These are phyloP conservation scores for Bryoglossum gracile DNA, from an alignment of 495 filamentous ascomycete genomes.

Conservation along the genomic window DNA sequence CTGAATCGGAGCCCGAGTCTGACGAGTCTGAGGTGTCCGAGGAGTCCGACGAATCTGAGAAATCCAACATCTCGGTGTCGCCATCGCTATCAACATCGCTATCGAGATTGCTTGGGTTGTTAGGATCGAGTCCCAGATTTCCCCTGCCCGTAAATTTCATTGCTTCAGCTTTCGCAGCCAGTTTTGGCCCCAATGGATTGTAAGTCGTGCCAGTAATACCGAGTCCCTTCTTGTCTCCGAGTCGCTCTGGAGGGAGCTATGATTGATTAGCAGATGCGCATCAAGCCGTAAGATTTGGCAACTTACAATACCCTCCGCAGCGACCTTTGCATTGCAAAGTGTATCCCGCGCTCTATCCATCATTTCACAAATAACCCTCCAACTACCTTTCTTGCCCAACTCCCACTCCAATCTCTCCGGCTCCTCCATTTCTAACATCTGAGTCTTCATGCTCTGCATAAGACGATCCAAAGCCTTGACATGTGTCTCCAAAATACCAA, in stretches of 20 bases:
- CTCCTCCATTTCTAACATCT: slow-evolving; percentile 11
- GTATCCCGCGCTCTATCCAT: slow-evolving; percentile 17
- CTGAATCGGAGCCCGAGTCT: slow-evolving; percentile 2
- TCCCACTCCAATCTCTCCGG: slow-evolving; percentile 12
- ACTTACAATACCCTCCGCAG: slow-evolving; percentile 17
- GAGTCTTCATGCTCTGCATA: slow-evolving; percentile 10
- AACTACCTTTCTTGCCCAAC: slow-evolving; percentile 17
- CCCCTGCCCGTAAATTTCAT: slow-evolving; percentile 4
- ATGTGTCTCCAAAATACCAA: slow-evolving; percentile 16
- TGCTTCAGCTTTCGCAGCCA: slow-evolving; percentile 5
- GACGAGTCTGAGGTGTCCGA: not conserved
- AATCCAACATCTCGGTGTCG: not conserved
- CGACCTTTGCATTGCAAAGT: not conserved
- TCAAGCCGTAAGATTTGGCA: too few species aligned
- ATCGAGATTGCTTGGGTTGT: slow-evolving; percentile 1
- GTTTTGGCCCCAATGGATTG: slow-evolving; percentile 3
- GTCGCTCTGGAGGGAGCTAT: slow-evolving; percentile 4
- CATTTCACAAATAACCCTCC: slow-evolving; percentile 12
- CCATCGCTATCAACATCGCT: slow-evolving; percentile 1
- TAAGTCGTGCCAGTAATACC: slow-evolving; percentile 10
- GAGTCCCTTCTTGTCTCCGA: slow-evolving; percentile 16
- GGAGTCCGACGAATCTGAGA: not conserved
- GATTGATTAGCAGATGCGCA: not conserved
- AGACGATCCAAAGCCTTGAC: slow-evolving; percentile 13
- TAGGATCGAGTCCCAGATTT: not conserved